Evolutionary conservation across 2,329 filamentous ascomycete species (phyloP).

Genomic region (Aspergillus sp.): DNA sequence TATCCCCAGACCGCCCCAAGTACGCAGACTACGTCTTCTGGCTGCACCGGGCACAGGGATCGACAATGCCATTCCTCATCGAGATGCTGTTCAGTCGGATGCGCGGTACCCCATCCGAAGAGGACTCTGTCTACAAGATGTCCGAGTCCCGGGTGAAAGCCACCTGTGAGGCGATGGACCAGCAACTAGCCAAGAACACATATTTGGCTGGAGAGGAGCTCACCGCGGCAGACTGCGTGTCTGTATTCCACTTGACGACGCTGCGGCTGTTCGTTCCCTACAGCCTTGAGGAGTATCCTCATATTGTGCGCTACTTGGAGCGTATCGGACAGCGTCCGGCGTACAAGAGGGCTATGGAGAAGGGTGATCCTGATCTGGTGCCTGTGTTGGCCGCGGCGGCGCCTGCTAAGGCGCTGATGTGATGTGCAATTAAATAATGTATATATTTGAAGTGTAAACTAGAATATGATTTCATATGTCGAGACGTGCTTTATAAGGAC

Average conservation of each 20-base stretch:
- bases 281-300: constrained; percentile 44
- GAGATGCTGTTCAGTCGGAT: constrained; percentile 18
- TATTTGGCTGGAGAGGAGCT: constrained; percentile 65
- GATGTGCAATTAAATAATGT: neutral
- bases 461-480: too few species aligned
- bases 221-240: constrained; percentile 68
- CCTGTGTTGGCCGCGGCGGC: constrained; percentile 23
- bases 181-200: constrained; percentile 48
- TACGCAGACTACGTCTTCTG: constrained; percentile 67
- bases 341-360: constrained; percentile 52
- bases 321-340: constrained; percentile 48
- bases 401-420: neutral
- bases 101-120: constrained; percentile 18
- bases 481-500: too few species aligned
- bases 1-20: constrained; percentile 48
- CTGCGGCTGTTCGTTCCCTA: constrained; percentile 56
- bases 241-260: constrained; percentile 62
- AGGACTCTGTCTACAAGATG: constrained; percentile 36
- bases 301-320: constrained; percentile 51
- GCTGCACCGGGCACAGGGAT: constrained; percentile 60
- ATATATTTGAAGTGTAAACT: neutral
- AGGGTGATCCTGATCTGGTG: constrained; percentile 52
- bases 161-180: constrained; percentile 45
- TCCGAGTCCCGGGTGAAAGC: neutral
- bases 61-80: constrained; percentile 44